A percentile compares a stretch with the other conserved stretches of the same genome.
Evolutionary conservation across 805 yeast genomes (phyloP).

Genomic region (Priceomyces haplophilus): DNA sequence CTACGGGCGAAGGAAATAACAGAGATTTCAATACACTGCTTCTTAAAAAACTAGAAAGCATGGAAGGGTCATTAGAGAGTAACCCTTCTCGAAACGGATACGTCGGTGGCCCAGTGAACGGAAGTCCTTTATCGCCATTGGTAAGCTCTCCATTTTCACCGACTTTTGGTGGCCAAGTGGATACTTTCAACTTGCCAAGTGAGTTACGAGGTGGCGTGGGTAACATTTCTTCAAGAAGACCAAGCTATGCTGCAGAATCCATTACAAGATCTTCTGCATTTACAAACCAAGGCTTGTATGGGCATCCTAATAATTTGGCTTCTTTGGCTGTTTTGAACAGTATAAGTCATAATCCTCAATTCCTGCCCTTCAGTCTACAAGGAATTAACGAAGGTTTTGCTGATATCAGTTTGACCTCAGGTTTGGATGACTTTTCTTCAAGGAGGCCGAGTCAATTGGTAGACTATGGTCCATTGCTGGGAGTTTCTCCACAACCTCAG

Average conservation of each 20-base stretch:
- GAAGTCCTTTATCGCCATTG: neutral
- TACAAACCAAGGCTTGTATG: neutral
- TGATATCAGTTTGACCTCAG: conserved; percentile 30
- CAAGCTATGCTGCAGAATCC: conserved; percentile 69
- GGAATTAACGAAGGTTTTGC: conserved; percentile 30
- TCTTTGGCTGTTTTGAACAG: conserved; percentile 16
- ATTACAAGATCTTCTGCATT: conserved; percentile 38
- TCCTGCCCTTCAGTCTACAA: conserved; percentile 16
- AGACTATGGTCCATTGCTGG: conserved; percentile 16
- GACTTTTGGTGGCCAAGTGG: conserved; percentile 9
- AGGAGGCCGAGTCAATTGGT: conserved; percentile 44
- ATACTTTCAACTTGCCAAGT: conserved; percentile 48
- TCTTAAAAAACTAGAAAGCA: conserved; percentile 2
- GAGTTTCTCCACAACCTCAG: neutral
- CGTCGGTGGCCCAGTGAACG: neutral
- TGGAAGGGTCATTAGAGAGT: neutral
- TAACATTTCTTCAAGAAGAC: conserved; percentile 64
- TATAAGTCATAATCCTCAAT: conserved; percentile 5
- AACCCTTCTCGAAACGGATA: neutral
- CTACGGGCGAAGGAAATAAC: neutral
- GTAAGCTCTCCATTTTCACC: conserved; percentile 6
- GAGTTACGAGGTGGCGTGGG: conserved; percentile 66
- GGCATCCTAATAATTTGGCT: conserved; percentile 9
- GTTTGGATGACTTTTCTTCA: conserved; percentile 37
- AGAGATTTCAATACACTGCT: conserved; percentile 2